These are phyloP conservation scores for Xylaria digitata DNA, from an alignment of 2,329 filamentous ascomycete species.

Conservation along the genomic window DNA sequence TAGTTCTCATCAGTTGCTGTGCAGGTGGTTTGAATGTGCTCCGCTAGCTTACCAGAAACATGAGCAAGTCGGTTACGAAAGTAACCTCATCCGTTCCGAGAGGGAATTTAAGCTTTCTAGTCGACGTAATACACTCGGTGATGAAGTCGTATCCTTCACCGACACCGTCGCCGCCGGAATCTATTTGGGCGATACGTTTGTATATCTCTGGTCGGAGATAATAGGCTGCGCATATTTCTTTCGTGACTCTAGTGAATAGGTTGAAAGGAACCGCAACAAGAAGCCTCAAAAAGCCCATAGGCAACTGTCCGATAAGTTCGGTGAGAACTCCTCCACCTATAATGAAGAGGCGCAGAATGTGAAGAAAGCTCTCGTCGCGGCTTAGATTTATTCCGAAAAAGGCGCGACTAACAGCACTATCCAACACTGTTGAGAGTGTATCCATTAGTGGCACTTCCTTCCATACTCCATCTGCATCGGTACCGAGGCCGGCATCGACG, in stretches of 20 bases:
- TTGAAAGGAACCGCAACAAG: constrained; percentile 13
- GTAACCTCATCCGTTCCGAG: constrained; percentile 13
- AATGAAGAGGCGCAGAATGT: constrained; percentile 8
- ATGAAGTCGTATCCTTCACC: constrained; percentile 17
- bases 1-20: background rate
- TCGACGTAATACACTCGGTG: constrained; percentile 7
- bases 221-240: background rate
- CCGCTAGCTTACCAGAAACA: constrained; percentile 17
- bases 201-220: constrained; percentile 15
- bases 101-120: constrained; percentile 18
- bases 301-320: constrained; percentile 15
- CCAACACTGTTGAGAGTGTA: background rate
- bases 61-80: constrained; percentile 17
- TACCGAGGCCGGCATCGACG: constrained; percentile 1
- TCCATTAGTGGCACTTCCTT: constrained; percentile 12
- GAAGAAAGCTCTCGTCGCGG: constrained; percentile 6
- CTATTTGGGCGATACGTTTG: background rate
- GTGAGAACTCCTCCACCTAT: constrained; percentile 14
- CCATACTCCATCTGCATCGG: constrained; percentile 2
- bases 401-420: constrained; percentile 9
- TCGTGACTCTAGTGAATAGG: constrained; percentile 4
- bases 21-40: background rate
- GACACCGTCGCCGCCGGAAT: background rate
- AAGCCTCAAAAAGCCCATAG: constrained; percentile 7
- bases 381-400: constrained; percentile 13